Conservation (phyloP, 2,329 filamentous ascomycete genomes). For the Cytospora paraplurivora region DNA sequence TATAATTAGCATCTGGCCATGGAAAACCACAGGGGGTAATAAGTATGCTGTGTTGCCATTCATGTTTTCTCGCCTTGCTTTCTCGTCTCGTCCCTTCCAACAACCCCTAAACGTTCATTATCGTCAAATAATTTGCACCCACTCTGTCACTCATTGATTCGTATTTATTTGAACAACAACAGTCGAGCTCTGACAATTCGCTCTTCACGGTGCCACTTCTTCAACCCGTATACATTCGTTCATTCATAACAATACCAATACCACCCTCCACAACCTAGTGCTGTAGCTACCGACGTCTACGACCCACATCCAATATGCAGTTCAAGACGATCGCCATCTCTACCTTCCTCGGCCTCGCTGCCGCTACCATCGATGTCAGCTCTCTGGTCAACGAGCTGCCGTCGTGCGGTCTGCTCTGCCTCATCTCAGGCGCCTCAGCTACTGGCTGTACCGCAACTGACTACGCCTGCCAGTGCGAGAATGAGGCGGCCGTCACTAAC, state of each 20-base stretch:
- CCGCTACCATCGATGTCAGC: constrained; percentile 18
- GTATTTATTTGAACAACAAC: constrained; percentile 1
- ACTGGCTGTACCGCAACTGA: constrained; percentile 23
- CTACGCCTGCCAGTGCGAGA: constrained; percentile 25
- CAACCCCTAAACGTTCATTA: neutral
- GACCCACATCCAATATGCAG: constrained; percentile 25
- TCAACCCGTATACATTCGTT: neutral
- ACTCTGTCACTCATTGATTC: neutral
- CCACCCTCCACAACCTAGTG: neutral
- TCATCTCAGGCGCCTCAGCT: constrained; percentile 19
- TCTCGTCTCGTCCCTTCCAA: neutral
- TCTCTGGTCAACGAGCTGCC: constrained; percentile 25
- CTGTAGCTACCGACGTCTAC: constrained; percentile 20
- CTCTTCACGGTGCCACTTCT: constrained; percentile 1
- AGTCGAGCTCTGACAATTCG: neutral
- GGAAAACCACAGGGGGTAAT: constrained; percentile 8
- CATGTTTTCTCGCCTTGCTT: neutral
- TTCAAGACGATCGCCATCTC: constrained; percentile 27
- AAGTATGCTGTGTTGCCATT: constrained; percentile 5
- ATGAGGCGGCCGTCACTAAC: constrained; percentile 17
- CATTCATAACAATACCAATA: too few species aligned
- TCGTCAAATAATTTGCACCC: neutral
- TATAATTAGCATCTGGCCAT: constrained; percentile 13
- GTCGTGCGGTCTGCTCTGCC: constrained; percentile 23
- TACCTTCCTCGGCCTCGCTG: constrained; percentile 22